Evolutionary conservation across 768 basidiomycete species (phyloP), one percentile per base, ranked within the genome.

Genomic region (Lentinula aciculospora): DNA sequence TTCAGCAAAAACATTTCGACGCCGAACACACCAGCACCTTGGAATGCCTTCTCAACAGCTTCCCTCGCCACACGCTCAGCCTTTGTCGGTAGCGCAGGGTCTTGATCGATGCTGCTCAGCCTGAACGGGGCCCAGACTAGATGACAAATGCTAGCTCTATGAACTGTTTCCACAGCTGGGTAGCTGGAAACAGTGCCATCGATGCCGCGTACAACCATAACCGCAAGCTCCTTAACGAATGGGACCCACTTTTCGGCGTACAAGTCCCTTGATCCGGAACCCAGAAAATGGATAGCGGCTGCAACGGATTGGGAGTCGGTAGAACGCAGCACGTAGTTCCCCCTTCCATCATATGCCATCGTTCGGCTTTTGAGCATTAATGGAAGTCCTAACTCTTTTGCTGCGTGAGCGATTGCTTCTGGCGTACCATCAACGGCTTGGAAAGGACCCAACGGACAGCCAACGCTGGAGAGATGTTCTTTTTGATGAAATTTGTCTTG

Each of bases 361-460:
- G 92, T 96, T n/a, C 92, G 81, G 59, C 88, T 92, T 74, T 99
- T 98, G 60, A 99, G 81, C 95, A 99, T 97, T 48, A 97, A 72
- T 0, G 96, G 95, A 9, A 94, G 75, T 1, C 96, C 94, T 5
- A 98, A 76, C 28, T 68, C 69, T 10, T 76, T 62, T 0, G 80
- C 79, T 2, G 82, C 88, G 15, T 73, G 72, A 31, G 72, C 69
- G 13, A 92, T 73, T 1, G 84, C 76, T 44, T 80, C 75, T 0
- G 71, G 64, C 0, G 80, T 76, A 0, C 81, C 71, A 3, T 86
- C 83, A 2, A 96, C 82, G 0, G 71, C 64, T 7, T 83, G 60
- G 64, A 85, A 98, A 5, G 77, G 67, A 60, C 68, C 94, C 66
- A 77, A 84, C 74, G 76, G 86, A 77, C 73, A 73, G 1, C 70